Evolutionary conservation across 768 basidiomycete genomes (phyloP), one percentile per base, ranked within the genome.

Genomic region (Lentinula guzmanii): DNA sequence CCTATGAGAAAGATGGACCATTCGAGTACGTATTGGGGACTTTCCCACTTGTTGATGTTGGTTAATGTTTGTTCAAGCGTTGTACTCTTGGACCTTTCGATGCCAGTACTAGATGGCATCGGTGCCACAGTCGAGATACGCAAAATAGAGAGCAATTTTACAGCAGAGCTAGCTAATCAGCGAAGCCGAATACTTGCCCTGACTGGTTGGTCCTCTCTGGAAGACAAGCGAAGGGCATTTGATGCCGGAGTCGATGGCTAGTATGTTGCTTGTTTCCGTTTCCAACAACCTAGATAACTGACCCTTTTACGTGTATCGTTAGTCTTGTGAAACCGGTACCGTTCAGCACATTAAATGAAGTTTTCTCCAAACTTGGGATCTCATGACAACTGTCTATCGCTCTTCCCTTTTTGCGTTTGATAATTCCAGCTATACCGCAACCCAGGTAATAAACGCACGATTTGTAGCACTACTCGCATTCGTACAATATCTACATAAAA

Each of bases 301-400:
- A 66, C 34, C 18, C 57, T 45, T 5, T 39, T 13, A 10, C 21
- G 4, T 33, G 15, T 45, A 46, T 66, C 8, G 64, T 0, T 64
- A 95, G 94, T 68, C 82, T 96, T 18, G 92, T 97, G 61, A 98
- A 98, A 72, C 95, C 95, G 10, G 93, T 98, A 18, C 91, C 91
- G n/a, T 91, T 98, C 76, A 93, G 89, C 69, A 93, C 88, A 15
- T 74, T 98, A 18, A 89, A 95, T 60, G 84, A 87, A 65, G 90
- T 91, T 84, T 91, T 93, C 70, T 80, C 81, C 60, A 88, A 84
- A 72, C 77, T 93, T 46, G 88, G 89, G 31, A 75, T 80, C 24
- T 69, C 75, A 62, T 76, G 67, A 71, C 65, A 21, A 16, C 10
- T 24, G 15, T 4, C 18, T 21, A 48, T 45, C n/a, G 6, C 43